Percentiles rank a stretch among this genome's conserved stretches.
Conservation (phyloP, 768 basidiomycete genomes). For the Phaffia australis region DNA sequence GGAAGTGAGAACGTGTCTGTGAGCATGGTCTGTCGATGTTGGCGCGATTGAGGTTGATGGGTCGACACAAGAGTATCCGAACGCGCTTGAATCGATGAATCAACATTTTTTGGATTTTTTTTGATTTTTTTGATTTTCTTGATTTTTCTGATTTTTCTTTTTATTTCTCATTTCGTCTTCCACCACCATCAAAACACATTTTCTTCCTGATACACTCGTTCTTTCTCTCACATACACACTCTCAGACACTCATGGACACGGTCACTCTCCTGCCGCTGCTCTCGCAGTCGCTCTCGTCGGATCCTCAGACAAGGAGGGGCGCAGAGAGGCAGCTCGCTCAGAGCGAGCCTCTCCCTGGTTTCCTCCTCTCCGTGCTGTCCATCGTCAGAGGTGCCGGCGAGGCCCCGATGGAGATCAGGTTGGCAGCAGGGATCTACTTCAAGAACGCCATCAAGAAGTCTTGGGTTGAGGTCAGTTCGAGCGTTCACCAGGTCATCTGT, state of each 20-base stretch:
- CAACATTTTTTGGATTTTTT: no score
- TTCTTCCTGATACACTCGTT: no score
- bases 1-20: no score
- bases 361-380: constrained; percentile 63
- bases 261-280: constrained; percentile 29
- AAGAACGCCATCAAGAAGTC: constrained; percentile 79
- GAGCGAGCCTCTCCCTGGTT: constrained; percentile 62
- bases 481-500: neutral
- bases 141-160: no score
- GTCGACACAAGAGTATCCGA: no score
- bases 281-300: constrained; percentile 59
- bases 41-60: no score
- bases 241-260: constrained; percentile 18
- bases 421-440: constrained; percentile 78
- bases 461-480: constrained; percentile 68
- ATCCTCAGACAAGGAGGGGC: constrained; percentile 59
- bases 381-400: constrained; percentile 56
- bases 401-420: constrained; percentile 58
- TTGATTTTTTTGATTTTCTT: no score
- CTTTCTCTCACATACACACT: no score
- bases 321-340: constrained; percentile 67
- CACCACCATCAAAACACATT: no score
- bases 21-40: no score
- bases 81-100: no score
- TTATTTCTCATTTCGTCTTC: no score